Evolutionary conservation across 2,329 filamentous ascomycete genomes (phyloP), one percentile per base, ranked within the genome.

Genomic region (Aspergillus novofumigatus): DNA sequence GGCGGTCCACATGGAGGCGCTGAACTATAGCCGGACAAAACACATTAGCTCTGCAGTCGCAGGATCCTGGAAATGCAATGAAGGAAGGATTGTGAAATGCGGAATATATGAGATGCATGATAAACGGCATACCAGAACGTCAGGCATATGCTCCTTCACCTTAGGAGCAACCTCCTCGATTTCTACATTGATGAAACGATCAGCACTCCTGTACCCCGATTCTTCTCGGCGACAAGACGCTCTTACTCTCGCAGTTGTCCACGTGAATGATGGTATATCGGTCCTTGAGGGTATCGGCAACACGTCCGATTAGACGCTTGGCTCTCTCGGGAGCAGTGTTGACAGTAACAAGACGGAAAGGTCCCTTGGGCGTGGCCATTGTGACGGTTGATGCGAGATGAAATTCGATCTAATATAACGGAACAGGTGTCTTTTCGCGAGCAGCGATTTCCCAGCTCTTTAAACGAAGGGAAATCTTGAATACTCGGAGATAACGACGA

Each of bases 251-350:
- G 65, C 80, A 83, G 68, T 90, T 89, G 38, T 77, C 84, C 25
- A 82, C 78, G 67, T 89, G 79, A 41, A 81, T 75, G 62, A 90
- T 88, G 1, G 78, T 83, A 70, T 88, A 89, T 42, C 74, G 75
- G 55, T 87, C 85, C 68, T 85, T 86, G 32, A 90, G 72, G 11
- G 79, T 80, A 55, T 87, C 83, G 10, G 82, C 78, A 41, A 90
- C 72, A 0, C 83, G 79, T 10, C 86, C 86, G 64, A 88, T 82
- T 35, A 90, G 72, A 7, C 77, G 73, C 72, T 84, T 83, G 35
- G 86, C 87, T 55, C 86, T 78, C 60, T 87, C 86, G 0, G 86
- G 86, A 1, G 82, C 84, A 1, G 82, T 88, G 74, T 89, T 89
- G 62, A 89, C 85, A 1, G 85, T 89, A 29, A 88, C 81, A 11